Evolutionary conservation across 768 basidiomycete genomes (phyloP).

Genomic region (Calocybe gangraenosa): DNA sequence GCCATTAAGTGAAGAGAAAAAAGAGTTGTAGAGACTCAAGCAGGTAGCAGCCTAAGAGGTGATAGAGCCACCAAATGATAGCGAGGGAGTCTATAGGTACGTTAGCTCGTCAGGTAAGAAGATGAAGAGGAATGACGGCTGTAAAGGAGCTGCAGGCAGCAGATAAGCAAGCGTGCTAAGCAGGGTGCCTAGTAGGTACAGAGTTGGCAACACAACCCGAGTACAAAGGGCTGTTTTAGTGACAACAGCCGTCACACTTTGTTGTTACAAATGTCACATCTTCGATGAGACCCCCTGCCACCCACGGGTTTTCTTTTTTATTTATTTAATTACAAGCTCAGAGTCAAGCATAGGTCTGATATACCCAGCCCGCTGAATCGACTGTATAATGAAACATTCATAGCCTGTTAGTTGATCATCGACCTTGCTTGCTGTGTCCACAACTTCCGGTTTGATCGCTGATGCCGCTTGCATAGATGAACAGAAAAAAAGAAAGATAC

Average conservation of each 20-base stretch:
- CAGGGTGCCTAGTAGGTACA: slow-evolving; percentile 5
- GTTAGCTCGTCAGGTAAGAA: slow-evolving; percentile 11
- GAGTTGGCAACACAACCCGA: slow-evolving; percentile 1
- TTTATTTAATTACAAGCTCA: too few species aligned
- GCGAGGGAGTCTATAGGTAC: slow-evolving; percentile 27
- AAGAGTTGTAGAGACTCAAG: slow-evolving; percentile 27
- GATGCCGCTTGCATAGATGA: too few species aligned
- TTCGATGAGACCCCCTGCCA: slow-evolving; percentile 9
- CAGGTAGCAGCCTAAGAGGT: slow-evolving; percentile 25
- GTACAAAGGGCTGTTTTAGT: slow-evolving; percentile 9
- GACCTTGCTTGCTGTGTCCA: too few species aligned
- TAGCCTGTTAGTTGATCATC: too few species aligned
- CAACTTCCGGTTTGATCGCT: too few species aligned
- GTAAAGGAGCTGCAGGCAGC: slow-evolving; percentile 8
- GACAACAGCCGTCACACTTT: slow-evolving; percentile 8
- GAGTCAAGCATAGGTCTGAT: too few species aligned
- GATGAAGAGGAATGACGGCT: slow-evolving; percentile 3
- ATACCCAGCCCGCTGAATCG: too few species aligned
- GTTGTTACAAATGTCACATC: neutral
- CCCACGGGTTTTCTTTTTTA: neutral
- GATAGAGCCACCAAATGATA: slow-evolving; percentile 31
- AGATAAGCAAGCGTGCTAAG: slow-evolving; percentile 3
- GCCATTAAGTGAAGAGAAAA: slow-evolving; percentile 46
- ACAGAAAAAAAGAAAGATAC: too few species aligned
- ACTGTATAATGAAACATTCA: too few species aligned